Evolutionary conservation across 768 basidiomycete species (phyloP).

Genomic region (Lactifluus volemus): DNA sequence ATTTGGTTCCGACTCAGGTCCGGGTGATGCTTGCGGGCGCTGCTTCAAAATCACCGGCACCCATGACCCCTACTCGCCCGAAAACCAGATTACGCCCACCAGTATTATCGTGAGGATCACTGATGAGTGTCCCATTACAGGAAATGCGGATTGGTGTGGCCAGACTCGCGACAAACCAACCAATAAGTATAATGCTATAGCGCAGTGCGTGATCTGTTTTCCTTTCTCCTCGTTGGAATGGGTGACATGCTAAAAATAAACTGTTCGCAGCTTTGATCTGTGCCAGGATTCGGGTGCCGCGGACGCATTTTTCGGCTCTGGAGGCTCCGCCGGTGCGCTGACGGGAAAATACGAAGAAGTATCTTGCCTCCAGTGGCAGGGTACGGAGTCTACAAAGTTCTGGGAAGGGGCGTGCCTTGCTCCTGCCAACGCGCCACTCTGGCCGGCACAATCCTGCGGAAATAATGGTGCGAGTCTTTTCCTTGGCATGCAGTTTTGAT

Average conservation of each 20-base stretch:
- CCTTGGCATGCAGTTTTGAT: background rate
- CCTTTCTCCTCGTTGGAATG: background rate
- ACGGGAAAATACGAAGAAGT: conserved; percentile 47
- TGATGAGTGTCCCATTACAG: conserved; percentile 37
- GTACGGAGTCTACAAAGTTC: conserved; percentile 38
- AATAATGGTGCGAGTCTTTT: conserved; percentile 36
- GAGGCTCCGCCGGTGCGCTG: conserved; percentile 47
- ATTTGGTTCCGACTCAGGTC: conserved; percentile 43
- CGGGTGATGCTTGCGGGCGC: conserved; percentile 54
- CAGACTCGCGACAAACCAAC: conserved; percentile 40
- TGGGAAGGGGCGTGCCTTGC: conserved; percentile 45
- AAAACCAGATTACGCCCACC: conserved; percentile 42
- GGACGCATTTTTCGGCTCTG: conserved; percentile 46
- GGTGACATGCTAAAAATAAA: background rate
- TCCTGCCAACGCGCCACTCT: conserved; percentile 39
- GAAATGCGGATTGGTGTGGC: conserved; percentile 48
- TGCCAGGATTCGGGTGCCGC: conserved; percentile 50
- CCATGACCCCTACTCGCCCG: conserved; percentile 43
- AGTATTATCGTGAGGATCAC: conserved; percentile 46
- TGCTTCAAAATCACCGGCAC: conserved; percentile 47
- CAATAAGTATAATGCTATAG: conserved; percentile 27
- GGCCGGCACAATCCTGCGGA: conserved; percentile 46
- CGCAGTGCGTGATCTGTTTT: conserved; percentile 36
- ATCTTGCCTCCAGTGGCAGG: conserved; percentile 48
- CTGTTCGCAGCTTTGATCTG: conserved; percentile 44